Evolutionary conservation across 192 early-diverging fungal species (phyloP), one percentile per base, ranked within the genome.

Genomic region (Rhizoclosmatium globosum): DNA sequence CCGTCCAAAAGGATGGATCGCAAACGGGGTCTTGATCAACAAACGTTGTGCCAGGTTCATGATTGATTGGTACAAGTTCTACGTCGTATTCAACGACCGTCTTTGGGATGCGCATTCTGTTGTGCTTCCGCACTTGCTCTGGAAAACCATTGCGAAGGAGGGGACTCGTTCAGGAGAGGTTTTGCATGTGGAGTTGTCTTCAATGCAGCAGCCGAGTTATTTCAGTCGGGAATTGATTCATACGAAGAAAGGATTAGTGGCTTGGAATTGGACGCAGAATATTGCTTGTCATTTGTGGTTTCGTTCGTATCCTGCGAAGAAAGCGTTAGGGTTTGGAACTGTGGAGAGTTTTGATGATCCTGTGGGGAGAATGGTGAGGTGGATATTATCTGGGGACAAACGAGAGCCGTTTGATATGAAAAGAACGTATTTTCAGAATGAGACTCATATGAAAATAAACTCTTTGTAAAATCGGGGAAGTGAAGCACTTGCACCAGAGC

Each of bases 21-120:
- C 81, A 59, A 89, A 89, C 68, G 87, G 83, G 47, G 75, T 89
- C 31, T 85, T 89, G n/a, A 65, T 88, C 31, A 41, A 83, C 4
- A 71, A 79, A 43, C 85, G 84, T 3, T 71, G 83, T 66, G 77
- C 87, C 6, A 69, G 71, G 1, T 90, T 90, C 48, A 47, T 89
- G n/a, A 74, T 83, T 17, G 68, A 82, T 15, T 90, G 89, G 89
- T 77, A 53, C 50, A 7, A 53, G 50, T 17, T 13, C 17, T 53
- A 53, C 17, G 17, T 53, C 17, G 9, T 13, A 41, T 64, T 64
- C 21, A 41, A 64, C 21, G 21, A 64, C 62, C 21, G 21, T 17
- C 11, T 6, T 11, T 64, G 62, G 62, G 62, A 21, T 11, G 21
- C 7, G 21, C 62, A 64, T 6, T 17, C 11, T 21, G 11, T 64